These are phyloP conservation scores for Umbelopsis sp. DNA, from an alignment of 371 early-diverging fungal species.

Conservation along the genomic window DNA sequence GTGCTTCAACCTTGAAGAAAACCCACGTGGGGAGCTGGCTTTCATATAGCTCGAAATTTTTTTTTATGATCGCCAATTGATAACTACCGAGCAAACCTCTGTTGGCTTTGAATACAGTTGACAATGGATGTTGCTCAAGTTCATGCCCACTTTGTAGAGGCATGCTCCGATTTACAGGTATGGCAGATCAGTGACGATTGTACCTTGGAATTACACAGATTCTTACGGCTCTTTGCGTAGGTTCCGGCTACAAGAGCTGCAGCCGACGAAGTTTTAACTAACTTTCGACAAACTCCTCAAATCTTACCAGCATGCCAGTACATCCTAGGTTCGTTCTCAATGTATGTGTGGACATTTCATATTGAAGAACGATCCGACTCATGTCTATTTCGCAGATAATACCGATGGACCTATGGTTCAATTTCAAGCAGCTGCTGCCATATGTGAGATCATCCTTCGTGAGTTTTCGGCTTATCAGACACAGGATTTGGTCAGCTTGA, in stretches of 20 bases:
- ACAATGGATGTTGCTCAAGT: constrained; percentile 36
- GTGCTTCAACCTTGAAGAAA: too few species aligned
- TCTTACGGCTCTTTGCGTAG: constrained; percentile 20
- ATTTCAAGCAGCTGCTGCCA: constrained; percentile 66
- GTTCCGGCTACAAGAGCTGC: constrained; percentile 61
- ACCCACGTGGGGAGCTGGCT: too few species aligned
- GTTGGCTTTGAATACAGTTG: neutral
- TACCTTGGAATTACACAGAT: neutral
- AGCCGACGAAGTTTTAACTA: constrained; percentile 60
- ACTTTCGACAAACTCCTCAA: constrained; percentile 64
- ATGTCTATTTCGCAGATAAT: constrained; percentile 44
- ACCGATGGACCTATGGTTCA: constrained; percentile 59
- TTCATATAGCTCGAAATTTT: too few species aligned
- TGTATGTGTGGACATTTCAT: neutral
- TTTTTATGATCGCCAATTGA: too few species aligned
- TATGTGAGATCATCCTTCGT: constrained; percentile 58
- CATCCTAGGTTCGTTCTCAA: constrained; percentile 55
- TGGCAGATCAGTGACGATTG: neutral
- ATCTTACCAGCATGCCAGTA: constrained; percentile 68
- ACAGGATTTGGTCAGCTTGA: constrained; percentile 50
- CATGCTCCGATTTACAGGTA: constrained; percentile 71
- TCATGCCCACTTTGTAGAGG: constrained; percentile 62
- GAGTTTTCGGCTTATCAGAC: constrained; percentile 63
- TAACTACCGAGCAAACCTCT: neutral
- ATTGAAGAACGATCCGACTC: neutral